phyloP scores from a whole-genome alignment of 148 eudicot genomes.

The Nyssa sinensis region DNA sequence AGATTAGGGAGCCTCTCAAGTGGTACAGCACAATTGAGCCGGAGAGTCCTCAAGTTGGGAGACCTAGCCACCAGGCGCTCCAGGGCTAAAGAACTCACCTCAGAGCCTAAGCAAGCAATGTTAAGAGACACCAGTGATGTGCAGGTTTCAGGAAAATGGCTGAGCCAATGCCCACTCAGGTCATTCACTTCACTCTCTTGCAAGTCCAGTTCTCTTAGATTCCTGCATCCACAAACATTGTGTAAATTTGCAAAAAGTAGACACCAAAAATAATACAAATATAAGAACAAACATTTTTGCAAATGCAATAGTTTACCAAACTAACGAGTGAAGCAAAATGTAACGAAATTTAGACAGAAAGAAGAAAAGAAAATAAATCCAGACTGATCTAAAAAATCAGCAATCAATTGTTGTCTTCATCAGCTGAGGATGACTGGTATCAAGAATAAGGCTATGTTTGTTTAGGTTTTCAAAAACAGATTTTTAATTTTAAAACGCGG shows the following conservation, averaged over 20 bases:
- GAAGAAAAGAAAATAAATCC: neutral
- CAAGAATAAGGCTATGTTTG: too few species aligned
- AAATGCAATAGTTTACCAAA: neutral
- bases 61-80: conserved; percentile 77
- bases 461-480: too few species aligned
- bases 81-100: conserved; percentile 66
- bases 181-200: conserved; percentile 93
- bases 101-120: conserved; percentile 74
- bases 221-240: conserved; percentile 43
- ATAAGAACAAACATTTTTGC: neutral
- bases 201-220: conserved; percentile 73
- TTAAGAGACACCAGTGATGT: conserved; percentile 84
- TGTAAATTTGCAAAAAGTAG: neutral
- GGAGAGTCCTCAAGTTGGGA: conserved; percentile 69
- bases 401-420: neutral
- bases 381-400: neutral
- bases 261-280: neutral
- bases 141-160: conserved; percentile 73
- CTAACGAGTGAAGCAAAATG: neutral
- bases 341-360: neutral
- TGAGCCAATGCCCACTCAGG: conserved; percentile 87
- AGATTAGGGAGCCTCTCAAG: conserved; percentile 67
- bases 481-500: too few species aligned
- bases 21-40: conserved; percentile 79
- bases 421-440: neutral